Conservation (phyloP, 352 stramenopile genomes). For the Thalassiosira gravida region DNA sequence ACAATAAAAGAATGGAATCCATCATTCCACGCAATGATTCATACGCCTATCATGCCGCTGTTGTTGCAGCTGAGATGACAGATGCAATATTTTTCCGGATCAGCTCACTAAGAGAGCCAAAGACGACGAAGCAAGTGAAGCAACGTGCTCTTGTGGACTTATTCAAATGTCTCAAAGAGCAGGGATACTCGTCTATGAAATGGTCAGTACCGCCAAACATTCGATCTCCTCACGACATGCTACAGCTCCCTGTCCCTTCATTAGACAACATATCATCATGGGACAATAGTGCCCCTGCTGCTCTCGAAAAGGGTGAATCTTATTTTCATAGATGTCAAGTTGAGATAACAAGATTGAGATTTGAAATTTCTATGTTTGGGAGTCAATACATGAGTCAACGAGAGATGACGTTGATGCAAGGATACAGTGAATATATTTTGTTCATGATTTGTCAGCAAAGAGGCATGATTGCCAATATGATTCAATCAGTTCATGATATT, state of each 20-base stretch:
- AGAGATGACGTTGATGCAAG: slow-evolving; percentile 82
- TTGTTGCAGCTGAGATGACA: slow-evolving; percentile 89
- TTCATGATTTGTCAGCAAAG: slow-evolving; percentile 78
- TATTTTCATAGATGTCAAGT: slow-evolving; percentile 80
- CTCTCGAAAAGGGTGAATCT: slow-evolving; percentile 67
- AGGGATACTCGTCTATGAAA: slow-evolving; percentile 79
- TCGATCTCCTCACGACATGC: slow-evolving; percentile 66
- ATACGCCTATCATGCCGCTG: slow-evolving; percentile 69
- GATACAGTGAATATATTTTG: slow-evolving; percentile 77
- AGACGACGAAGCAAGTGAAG: slow-evolving; percentile 93
- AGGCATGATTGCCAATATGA: slow-evolving; percentile 57
- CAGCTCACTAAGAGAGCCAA: slow-evolving; percentile 86
- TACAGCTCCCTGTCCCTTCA: slow-evolving; percentile 74
- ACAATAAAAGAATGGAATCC: slow-evolving; percentile 75
- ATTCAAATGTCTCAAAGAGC: slow-evolving; percentile 85
- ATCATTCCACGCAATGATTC: slow-evolving; percentile 47
- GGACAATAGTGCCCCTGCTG: slow-evolving; percentile 24
- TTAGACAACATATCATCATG: slow-evolving; percentile 16
- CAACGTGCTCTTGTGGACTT: slow-evolving; percentile 96
- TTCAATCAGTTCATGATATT: slow-evolving; percentile 47
- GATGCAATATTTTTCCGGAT: slow-evolving; percentile 95
- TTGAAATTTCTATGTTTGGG: slow-evolving; percentile 78
- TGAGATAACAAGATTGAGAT: slow-evolving; percentile 71
- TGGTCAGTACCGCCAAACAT: slow-evolving; percentile 77
- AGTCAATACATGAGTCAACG: slow-evolving; percentile 82